phyloP scores from a whole-genome alignment of 2,329 filamentous ascomycete species.

The Paecilomyces formosus region DNA sequence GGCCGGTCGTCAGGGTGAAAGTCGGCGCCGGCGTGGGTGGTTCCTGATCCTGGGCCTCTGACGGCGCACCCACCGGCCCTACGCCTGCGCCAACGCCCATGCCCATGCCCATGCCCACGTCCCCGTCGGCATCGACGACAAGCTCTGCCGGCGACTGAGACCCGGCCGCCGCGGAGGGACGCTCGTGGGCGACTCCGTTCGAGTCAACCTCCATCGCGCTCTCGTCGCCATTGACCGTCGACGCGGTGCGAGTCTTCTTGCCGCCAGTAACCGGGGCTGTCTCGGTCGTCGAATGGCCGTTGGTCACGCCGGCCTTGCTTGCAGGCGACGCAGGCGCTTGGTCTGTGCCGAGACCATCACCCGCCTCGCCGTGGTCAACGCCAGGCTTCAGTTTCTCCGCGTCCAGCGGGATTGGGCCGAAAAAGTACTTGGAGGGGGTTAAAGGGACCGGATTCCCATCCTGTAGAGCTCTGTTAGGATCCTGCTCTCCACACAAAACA shows the following conservation, averaged over 20 bases:
- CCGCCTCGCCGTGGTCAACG: conserved; percentile 14
- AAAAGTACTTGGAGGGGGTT: conserved; percentile 37
- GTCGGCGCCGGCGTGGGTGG: conserved; percentile 19
- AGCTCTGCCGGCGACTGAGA: conserved; percentile 16
- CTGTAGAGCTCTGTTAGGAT: conserved; percentile 20
- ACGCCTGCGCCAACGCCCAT: conserved; percentile 36
- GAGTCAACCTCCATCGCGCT: conserved; percentile 35
- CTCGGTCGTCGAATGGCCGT: conserved; percentile 29
- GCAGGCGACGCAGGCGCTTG: conserved; percentile 21
- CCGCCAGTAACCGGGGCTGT: conserved; percentile 18
- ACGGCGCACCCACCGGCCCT: conserved; percentile 15
- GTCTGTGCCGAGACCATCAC: conserved; percentile 20
- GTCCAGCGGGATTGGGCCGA: conserved; percentile 37
- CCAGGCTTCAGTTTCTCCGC: conserved; percentile 19
- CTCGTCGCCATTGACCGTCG: conserved; percentile 22
- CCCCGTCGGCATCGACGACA: conserved; percentile 36
- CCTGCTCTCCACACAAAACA: conserved; percentile 2
- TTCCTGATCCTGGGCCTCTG: conserved; percentile 21
- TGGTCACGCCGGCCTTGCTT: conserved; percentile 25
- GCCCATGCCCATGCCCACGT: conserved; percentile 31
- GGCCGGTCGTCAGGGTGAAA: conserved; percentile 36
- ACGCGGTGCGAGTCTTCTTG: conserved; percentile 26
- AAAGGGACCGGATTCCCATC: conserved; percentile 28
- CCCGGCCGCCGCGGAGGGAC: conserved; percentile 12
- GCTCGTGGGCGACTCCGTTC: conserved; percentile 22